A percentile compares a stretch with the other conserved stretches of the same genome.
Evolutionary conservation across 192 early-diverging fungal species (phyloP).

Genomic region (Anaeromyces robustus): DNA sequence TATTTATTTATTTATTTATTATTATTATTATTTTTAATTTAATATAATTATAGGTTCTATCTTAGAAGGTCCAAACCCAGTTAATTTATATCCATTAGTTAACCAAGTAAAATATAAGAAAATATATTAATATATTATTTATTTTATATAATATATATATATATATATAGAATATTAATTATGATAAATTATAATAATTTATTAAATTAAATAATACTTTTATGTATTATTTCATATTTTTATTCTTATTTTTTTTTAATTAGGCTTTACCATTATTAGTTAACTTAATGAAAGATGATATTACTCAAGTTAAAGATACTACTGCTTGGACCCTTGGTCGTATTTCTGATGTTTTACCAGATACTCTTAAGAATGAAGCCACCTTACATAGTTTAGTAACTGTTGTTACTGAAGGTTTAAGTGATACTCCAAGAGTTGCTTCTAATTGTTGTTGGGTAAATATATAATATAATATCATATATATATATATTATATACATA

Average conservation of each 20-base stretch:
- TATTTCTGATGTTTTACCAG: slow-evolving; percentile 64
- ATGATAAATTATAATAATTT: background rate
- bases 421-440: slow-evolving; percentile 76
- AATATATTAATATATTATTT: background rate
- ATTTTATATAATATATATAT: too few relatives aligned
- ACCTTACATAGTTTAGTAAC: slow-evolving; percentile 50
- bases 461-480: slow-evolving; percentile 5
- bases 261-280: slow-evolving; percentile 74
- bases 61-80: slow-evolving; percentile 71
- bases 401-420: slow-evolving; percentile 67
- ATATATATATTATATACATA: too few relatives aligned
- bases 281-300: slow-evolving; percentile 72
- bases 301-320: slow-evolving; percentile 86
- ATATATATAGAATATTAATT: too few relatives aligned
- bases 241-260: background rate
- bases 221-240: too few relatives aligned
- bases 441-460: slow-evolving; percentile 85
- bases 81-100: slow-evolving; percentile 49
- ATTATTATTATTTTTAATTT: too few relatives aligned
- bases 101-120: slow-evolving; percentile 30
- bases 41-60: slow-evolving; percentile 66
- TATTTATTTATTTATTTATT: too few relatives aligned
- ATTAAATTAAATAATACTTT: too few relatives aligned
- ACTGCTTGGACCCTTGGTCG: slow-evolving; percentile 97
- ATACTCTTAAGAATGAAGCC: slow-evolving; percentile 4